Conservation (phyloP, 371 early-diverging fungal genomes). For the Mortierella sp. region DNA sequence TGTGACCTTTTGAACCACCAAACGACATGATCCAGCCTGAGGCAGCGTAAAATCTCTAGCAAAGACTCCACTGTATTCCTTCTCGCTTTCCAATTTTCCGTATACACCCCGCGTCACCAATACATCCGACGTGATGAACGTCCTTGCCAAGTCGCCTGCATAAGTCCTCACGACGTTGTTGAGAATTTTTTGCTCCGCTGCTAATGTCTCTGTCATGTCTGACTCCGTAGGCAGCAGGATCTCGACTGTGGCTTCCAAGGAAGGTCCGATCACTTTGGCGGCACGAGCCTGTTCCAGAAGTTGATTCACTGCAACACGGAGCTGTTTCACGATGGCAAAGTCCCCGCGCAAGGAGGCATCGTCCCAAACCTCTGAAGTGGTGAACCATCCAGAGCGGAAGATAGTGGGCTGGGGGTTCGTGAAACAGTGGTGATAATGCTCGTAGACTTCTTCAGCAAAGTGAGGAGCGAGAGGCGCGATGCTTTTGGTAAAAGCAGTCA, state of each 20-base stretch:
- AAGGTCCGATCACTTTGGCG: conserved; percentile 70
- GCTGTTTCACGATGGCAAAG: conserved; percentile 65
- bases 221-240: conserved; percentile 38
- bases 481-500: conserved; percentile 71
- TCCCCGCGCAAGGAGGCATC: conserved; percentile 60
- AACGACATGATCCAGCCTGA: conserved; percentile 20
- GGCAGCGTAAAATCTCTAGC: conserved; percentile 6
- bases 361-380: conserved; percentile 66
- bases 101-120: conserved; percentile 23
- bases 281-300: conserved; percentile 76
- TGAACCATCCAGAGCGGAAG: conserved; percentile 74
- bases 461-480: conserved; percentile 80
- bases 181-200: conserved; percentile 27
- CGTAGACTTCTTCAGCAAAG: conserved; percentile 85
- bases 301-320: conserved; percentile 74
- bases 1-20: conserved; percentile 24
- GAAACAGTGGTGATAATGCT: conserved; percentile 63
- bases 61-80: conserved; percentile 9
- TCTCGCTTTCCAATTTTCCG: background rate
- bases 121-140: conserved; percentile 66
- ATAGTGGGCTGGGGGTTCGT: conserved; percentile 63
- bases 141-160: conserved; percentile 48
- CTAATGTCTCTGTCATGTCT: background rate
- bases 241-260: conserved; percentile 66
- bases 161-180: conserved; percentile 49